Evolutionary conservation across 306 rosid species (phyloP), one percentile per base, ranked within the genome.

Genomic region (Lupinus albus): DNA sequence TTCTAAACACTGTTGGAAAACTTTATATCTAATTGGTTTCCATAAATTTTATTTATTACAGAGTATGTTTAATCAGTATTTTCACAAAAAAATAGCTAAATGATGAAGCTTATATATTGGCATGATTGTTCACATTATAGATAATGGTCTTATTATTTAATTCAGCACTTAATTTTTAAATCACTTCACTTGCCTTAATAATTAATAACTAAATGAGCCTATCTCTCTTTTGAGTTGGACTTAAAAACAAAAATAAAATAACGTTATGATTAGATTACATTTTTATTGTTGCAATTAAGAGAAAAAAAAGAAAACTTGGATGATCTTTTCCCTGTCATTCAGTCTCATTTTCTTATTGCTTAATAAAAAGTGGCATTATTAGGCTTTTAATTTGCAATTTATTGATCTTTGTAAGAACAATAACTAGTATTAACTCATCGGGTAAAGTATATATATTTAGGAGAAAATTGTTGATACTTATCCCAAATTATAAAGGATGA

Each of bases 181-280:
- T 32, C 64, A 13, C 64, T 33, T 58, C 64, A 33, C 46, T 58
- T 58, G 35, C 64, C n/a, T n/a, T n/a, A n/a, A n/a, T n/a, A n/a
- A n/a, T 58, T 58, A 46, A 5, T 58, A 12, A 13, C 44, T 57
- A 58, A 57, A 35, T 14, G 45, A 14, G 25, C 0, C 35, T 30
- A 30, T 3, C 48, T 33, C 45, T 16, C 17, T 57, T 57, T n/a
- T n/a, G n/a, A n/a, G n/a, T n/a, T n/a, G n/a, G n/a, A n/a, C n/a
- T n/a, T n/a, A n/a, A n/a, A n/a, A n/a, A n/a, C n/a, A n/a, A n/a
- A n/a, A n/a, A n/a, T n/a, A n/a, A n/a, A n/a, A n/a, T n/a, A n/a
- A n/a, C n/a, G n/a, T n/a, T n/a, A n/a, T n/a, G n/a, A n/a, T n/a
- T n/a, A n/a, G n/a, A n/a, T n/a, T n/a, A n/a, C n/a, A n/a, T n/a